Conservation (phyloP, 1,284 basidiomycete genomes). For the Cutaneotrichosporon mucoides region DNA sequence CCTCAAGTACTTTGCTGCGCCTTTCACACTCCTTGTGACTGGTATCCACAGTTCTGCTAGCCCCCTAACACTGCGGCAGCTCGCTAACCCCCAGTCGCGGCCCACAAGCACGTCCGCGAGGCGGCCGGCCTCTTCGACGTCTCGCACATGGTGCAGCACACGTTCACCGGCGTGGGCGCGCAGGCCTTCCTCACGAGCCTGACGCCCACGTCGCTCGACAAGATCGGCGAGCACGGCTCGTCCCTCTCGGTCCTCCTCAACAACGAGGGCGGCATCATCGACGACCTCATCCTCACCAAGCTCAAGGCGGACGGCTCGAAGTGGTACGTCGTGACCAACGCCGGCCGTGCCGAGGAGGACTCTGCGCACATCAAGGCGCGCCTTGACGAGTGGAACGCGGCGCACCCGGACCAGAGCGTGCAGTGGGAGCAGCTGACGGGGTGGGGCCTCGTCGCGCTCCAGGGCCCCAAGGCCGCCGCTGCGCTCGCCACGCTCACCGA, state of each 20-base stretch:
- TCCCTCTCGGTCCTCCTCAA: constrained; percentile 88
- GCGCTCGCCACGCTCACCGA: constrained; percentile 71
- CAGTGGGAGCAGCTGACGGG: constrained; percentile 75
- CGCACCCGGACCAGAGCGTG: constrained; percentile 60
- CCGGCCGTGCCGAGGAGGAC: constrained; percentile 77
- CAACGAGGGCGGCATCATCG: constrained; percentile 86
- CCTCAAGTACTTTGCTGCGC: background rate
- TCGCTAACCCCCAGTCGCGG: constrained; percentile 60
- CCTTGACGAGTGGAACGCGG: constrained; percentile 68
- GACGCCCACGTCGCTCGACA: constrained; percentile 71
- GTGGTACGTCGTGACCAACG: constrained; percentile 96
- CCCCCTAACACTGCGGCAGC: background rate
- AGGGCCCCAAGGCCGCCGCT: constrained; percentile 79
- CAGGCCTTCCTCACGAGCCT: constrained; percentile 79
- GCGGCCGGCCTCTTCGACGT: constrained; percentile 92
- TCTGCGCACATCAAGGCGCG: constrained; percentile 69
- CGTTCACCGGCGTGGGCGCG: constrained; percentile 68
- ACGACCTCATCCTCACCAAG: constrained; percentile 83
- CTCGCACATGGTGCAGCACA: constrained; percentile 93
- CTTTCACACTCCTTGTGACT: background rate
- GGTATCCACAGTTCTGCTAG: background rate
- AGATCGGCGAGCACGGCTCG: constrained; percentile 65
- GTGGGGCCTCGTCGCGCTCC: constrained; percentile 86
- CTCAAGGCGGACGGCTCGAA: constrained; percentile 62
- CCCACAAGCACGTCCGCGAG: constrained; percentile 84